Percentiles rank a stretch among this genome's conserved stretches.
Evolutionary conservation across 495 filamentous ascomycete genomes (phyloP).

Genomic region (Filosporella fistucella): DNA sequence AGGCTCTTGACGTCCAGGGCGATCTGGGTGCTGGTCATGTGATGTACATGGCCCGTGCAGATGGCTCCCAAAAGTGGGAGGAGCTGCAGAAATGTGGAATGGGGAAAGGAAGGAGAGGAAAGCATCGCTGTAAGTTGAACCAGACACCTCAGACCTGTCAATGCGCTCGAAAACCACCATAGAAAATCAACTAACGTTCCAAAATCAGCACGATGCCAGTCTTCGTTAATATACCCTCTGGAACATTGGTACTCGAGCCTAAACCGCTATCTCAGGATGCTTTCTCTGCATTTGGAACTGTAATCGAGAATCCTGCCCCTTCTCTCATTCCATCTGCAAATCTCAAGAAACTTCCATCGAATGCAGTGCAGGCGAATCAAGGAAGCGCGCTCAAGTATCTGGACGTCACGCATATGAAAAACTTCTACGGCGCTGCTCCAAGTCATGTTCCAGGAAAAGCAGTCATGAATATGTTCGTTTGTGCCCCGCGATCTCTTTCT

Average conservation of each 20-base stretch:
- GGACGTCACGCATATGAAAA: slow-evolving; percentile 63
- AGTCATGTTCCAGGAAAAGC: slow-evolving; percentile 55
- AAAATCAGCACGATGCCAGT: slow-evolving; percentile 9
- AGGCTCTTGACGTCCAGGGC: no score
- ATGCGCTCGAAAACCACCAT: neutral
- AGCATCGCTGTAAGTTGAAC: no score
- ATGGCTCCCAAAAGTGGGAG: no score
- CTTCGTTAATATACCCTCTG: neutral
- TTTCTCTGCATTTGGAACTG: slow-evolving; percentile 82
- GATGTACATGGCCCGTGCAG: no score
- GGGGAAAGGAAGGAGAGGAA: no score
- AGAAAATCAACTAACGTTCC: neutral
- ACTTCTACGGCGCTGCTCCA: slow-evolving; percentile 63
- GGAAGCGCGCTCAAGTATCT: slow-evolving; percentile 81
- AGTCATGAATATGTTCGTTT: slow-evolving; percentile 86
- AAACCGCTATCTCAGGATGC: slow-evolving; percentile 47
- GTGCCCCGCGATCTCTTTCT: slow-evolving; percentile 55
- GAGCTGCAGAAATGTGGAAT: no score
- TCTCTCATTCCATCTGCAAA: slow-evolving; percentile 40
- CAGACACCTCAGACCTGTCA: no score
- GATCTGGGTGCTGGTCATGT: no score
- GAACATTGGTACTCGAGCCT: slow-evolving; percentile 27
- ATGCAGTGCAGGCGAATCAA: slow-evolving; percentile 67
- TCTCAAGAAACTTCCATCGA: slow-evolving; percentile 28
- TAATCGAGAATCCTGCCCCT: slow-evolving; percentile 67